Percentiles rank a stretch among this genome's conserved stretches.
Evolutionary conservation across 179 eudicot genomes (phyloP).

Genomic region (Vitellaria paradoxa): DNA sequence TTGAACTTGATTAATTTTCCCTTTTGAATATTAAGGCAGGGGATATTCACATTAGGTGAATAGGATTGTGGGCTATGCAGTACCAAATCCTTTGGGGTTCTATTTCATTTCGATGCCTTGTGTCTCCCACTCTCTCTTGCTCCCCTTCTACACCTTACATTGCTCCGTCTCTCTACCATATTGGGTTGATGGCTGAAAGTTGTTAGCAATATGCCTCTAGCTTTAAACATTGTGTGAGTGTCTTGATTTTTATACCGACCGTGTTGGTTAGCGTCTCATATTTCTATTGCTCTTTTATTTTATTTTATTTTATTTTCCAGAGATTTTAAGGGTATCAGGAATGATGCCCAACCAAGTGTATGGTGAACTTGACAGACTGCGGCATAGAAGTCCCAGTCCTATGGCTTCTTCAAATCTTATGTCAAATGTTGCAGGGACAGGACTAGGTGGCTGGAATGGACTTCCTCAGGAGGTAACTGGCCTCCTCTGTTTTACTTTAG

Average conservation of each 20-base stretch:
- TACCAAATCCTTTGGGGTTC: background rate
- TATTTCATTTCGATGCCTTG: background rate
- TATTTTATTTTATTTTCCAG: slow-evolving; percentile 24
- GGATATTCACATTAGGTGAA: background rate
- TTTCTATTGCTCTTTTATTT: background rate
- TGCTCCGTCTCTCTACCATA: background rate
- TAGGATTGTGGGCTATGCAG: background rate
- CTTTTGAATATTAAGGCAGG: background rate
- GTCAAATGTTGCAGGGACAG: slow-evolving; percentile 34
- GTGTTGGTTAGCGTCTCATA: background rate
- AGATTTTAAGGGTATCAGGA: slow-evolving; percentile 42
- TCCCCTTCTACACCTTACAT: background rate
- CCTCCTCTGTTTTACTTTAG: background rate
- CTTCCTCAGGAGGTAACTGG: slow-evolving; percentile 49
- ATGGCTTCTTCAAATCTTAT: slow-evolving; percentile 52
- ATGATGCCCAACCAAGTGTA: slow-evolving; percentile 53
- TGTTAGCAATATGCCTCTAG: background rate
- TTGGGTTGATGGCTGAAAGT: too few species aligned
- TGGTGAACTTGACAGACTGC: slow-evolving; percentile 44
- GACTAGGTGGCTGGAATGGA: slow-evolving; percentile 45
- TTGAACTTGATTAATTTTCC: background rate
- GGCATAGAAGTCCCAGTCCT: slow-evolving; percentile 61
- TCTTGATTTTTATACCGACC: background rate
- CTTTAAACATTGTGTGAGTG: background rate
- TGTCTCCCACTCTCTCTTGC: too few species aligned